Conservation (phyloP, 257 asterid genomes). For the Nyctanthes arbortristis region DNA sequence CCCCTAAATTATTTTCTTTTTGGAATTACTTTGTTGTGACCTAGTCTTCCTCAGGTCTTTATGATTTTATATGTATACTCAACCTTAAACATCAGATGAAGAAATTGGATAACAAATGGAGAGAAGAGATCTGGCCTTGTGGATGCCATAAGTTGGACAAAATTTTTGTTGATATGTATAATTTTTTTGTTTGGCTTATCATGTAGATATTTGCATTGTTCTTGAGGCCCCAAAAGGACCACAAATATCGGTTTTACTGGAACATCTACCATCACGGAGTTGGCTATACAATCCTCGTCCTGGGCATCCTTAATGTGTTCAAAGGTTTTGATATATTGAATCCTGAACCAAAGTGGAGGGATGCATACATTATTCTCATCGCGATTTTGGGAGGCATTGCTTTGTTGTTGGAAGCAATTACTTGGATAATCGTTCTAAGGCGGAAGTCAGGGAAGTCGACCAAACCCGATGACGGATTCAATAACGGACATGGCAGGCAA, state of each 20-base stretch:
- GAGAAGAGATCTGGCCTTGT: too few relatives aligned
- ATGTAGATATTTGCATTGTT: constrained; percentile 63
- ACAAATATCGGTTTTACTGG: constrained; percentile 82
- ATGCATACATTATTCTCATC: constrained; percentile 50
- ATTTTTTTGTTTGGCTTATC: too few relatives aligned
- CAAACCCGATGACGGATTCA: constrained; percentile 54
- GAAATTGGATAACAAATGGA: too few relatives aligned
- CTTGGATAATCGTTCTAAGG: constrained; percentile 71
- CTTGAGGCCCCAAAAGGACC: constrained; percentile 77
- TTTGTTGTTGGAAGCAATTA: constrained; percentile 53
- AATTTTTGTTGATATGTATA: not conserved
- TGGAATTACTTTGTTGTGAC: too few relatives aligned
- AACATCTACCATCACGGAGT: constrained; percentile 72
- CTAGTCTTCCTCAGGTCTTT: too few relatives aligned
- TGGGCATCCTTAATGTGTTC: constrained; percentile 77
- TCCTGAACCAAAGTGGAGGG: constrained; percentile 65
- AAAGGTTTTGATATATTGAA: constrained; percentile 64
- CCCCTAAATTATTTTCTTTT: too few relatives aligned
- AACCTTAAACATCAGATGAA: too few relatives aligned
- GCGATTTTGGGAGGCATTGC: constrained; percentile 55
- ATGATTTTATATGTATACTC: too few relatives aligned
- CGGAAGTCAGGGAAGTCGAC: constrained; percentile 47
- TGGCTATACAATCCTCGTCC: constrained; percentile 61
- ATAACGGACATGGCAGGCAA: constrained; percentile 39
- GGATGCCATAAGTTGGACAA: too few relatives aligned